A percentile compares a stretch with the other conserved stretches of the same genome.
phyloP scores from a whole-genome alignment of 202 grass and related monocot genomes.

The Schoenoplectus tabernaemontani region DNA sequence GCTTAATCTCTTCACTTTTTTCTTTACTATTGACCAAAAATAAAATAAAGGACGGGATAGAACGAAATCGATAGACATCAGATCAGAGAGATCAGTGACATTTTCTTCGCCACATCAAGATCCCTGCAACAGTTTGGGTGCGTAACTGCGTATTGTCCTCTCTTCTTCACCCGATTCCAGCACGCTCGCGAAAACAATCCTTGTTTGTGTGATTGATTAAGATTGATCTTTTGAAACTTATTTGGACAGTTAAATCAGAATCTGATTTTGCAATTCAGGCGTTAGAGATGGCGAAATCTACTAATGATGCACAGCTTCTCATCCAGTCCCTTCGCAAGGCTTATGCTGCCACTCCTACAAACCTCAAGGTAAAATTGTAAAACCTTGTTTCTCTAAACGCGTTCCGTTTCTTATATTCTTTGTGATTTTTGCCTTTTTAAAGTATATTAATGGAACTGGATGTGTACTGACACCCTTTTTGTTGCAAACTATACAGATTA shows the following conservation, averaged over 20 bases:
- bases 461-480: background rate
- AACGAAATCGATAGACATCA: too few species aligned
- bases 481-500: constrained; percentile 35
- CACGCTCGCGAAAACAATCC: too few species aligned
- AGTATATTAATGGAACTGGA: background rate
- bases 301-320: constrained; percentile 59
- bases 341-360: constrained; percentile 65
- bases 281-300: constrained; percentile 46
- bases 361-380: constrained; percentile 41
- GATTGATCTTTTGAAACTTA: too few species aligned
- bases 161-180: too few species aligned
- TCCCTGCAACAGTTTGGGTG: background rate
- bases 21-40: background rate
- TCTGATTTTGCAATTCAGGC: too few species aligned
- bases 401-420: too few species aligned
- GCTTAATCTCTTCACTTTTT: too few species aligned
- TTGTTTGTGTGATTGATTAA: too few species aligned
- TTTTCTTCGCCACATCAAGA: background rate
- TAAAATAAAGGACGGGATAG: background rate
- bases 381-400: background rate
- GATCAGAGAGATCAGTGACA: background rate
- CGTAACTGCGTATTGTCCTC: too few species aligned
- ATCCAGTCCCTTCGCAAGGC: constrained; percentile 60
- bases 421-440: too few species aligned
- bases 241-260: too few species aligned